These are phyloP conservation scores for Prunella vulgaris DNA, from an alignment of 257 asterid genomes.

Conservation along the genomic window DNA sequence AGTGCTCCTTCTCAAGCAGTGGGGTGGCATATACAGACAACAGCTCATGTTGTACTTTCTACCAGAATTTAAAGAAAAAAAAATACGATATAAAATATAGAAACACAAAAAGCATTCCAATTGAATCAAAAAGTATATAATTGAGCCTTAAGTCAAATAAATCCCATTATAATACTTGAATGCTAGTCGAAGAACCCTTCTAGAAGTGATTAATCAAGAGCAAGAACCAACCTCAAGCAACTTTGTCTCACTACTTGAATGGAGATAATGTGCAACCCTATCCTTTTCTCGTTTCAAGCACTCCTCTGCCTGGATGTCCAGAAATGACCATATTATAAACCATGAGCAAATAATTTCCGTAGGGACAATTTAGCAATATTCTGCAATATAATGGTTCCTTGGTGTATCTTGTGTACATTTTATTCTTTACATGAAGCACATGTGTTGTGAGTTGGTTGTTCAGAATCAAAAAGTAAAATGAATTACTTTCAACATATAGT, in stretches of 20 bases:
- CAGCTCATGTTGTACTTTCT: constrained; percentile 63
- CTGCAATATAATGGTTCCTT: not conserved
- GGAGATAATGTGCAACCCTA: constrained; percentile 53
- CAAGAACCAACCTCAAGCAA: constrained; percentile 53
- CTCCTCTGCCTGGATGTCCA: constrained; percentile 49
- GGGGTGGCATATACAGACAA: constrained; percentile 55
- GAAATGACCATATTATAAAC: constrained; percentile 11
- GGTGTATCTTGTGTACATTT: not conserved
- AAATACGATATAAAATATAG: not conserved
- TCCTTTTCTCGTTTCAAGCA: constrained; percentile 53
- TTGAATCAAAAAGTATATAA: not conserved
- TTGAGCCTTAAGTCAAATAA: not conserved
- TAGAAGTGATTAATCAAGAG: constrained; percentile 20
- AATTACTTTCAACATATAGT: constrained; percentile 50
- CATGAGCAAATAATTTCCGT: constrained; percentile 1
- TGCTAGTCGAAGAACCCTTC: not conserved
- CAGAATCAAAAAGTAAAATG: not conserved
- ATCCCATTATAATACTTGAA: not conserved
- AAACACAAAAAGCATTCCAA: not conserved
- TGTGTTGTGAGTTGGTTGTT: not conserved
- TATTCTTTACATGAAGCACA: not conserved
- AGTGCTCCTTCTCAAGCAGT: constrained; percentile 82
- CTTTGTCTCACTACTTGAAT: constrained; percentile 49
- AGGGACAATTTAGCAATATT: not conserved
- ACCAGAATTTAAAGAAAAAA: constrained; percentile 1